A percentile compares a stretch with the other conserved stretches of the same genome.
These are phyloP conservation scores for Hymenoscyphus infarciens DNA, from an alignment of 2,329 filamentous ascomycete genomes.

Conservation along the genomic window DNA sequence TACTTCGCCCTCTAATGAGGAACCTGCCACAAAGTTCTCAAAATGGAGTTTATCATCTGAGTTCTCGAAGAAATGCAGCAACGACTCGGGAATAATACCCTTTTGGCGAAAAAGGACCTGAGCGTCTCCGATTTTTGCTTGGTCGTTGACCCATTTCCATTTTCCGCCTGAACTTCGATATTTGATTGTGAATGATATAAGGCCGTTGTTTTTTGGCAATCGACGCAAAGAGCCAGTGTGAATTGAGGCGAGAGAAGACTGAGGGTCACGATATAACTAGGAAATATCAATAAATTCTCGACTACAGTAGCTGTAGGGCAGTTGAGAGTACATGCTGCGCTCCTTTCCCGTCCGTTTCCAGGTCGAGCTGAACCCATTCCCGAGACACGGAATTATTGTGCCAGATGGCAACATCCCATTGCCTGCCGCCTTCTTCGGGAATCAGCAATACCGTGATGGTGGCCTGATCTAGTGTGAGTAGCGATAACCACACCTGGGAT, in stretches of 20 bases:
- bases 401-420: conserved; percentile 11
- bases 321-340: conserved; percentile 3
- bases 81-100: not conserved
- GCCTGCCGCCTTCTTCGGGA: not conserved
- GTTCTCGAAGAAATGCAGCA: conserved; percentile 4
- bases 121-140: conserved; percentile 8
- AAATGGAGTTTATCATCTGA: conserved; percentile 1
- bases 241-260: not conserved
- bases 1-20: not conserved
- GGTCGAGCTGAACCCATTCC: conserved; percentile 5
- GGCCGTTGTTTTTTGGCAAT: not conserved
- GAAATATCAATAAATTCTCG: not conserved
- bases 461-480: not conserved
- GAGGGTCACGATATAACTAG: not conserved
- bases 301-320: not conserved
- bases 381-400: conserved; percentile 10
- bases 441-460: conserved; percentile 2
- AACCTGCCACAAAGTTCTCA: not conserved
- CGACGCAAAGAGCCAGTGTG: not conserved
- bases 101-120: conserved; percentile 12
- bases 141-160: conserved; percentile 12
- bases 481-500: not conserved
- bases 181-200: conserved; percentile 12
- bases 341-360: not conserved
- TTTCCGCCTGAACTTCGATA: conserved; percentile 9